Percentiles rank a stretch among this genome's conserved stretches.
Conservation (phyloP, 1,139 yeast species). For the Zygotorulaspora mrakii region DNA sequence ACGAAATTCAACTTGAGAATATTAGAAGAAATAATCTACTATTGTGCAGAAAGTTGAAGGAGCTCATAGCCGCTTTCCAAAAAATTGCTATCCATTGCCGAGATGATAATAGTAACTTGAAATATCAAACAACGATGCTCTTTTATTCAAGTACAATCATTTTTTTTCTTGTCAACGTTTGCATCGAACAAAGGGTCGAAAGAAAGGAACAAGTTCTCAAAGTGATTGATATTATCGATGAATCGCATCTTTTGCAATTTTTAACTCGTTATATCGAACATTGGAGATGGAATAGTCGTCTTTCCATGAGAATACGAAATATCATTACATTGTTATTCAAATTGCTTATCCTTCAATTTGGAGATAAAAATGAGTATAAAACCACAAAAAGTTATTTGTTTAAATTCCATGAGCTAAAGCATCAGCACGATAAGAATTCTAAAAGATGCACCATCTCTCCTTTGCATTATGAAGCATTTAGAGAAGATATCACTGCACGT, state of each 20-base stretch:
- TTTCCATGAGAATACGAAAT: constrained; percentile 48
- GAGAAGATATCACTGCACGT: constrained; percentile 69
- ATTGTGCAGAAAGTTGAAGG: constrained; percentile 15
- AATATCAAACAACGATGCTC: constrained; percentile 31
- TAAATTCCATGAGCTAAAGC: constrained; percentile 43
- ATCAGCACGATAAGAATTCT: constrained; percentile 30
- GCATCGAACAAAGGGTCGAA: constrained; percentile 28
- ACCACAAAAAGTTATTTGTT: constrained; percentile 51
- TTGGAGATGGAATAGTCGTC: constrained; percentile 57
- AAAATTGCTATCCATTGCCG: constrained; percentile 28
- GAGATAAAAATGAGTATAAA: constrained; percentile 46
- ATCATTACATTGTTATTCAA: constrained; percentile 57
- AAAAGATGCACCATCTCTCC: constrained; percentile 58
- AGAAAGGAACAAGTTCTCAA: constrained; percentile 11
- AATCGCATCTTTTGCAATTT: constrained; percentile 42
- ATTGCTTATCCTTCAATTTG: constrained; percentile 60
- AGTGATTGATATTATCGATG: constrained; percentile 26
- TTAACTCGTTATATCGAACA: constrained; percentile 54
- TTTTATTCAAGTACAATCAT: constrained; percentile 50
- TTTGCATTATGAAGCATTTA: constrained; percentile 71
- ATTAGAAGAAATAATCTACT: constrained; percentile 27
- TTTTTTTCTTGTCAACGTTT: constrained; percentile 43
- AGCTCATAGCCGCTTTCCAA: constrained; percentile 23
- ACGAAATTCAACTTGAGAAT: constrained; percentile 19
- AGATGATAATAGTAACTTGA: constrained; percentile 23